Evolutionary conservation across 2,329 filamentous ascomycete genomes (phyloP).

Genomic region (Neonectria ditissima): DNA sequence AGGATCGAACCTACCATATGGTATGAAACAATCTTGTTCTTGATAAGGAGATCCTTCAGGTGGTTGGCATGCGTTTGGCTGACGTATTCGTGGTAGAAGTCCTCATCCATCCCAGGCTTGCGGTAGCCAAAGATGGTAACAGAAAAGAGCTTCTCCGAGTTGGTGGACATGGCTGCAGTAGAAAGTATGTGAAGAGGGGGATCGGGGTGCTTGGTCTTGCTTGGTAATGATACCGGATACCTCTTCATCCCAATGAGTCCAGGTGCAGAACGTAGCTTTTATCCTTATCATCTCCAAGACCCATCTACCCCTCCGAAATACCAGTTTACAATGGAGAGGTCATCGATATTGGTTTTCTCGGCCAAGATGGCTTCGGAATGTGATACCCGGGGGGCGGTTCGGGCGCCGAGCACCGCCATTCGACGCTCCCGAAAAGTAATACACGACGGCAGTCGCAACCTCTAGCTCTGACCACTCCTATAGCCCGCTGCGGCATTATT

Average conservation of each 20-base stretch:
- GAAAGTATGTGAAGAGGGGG: background rate
- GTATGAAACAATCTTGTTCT: conserved; percentile 41
- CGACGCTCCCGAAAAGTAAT: conserved; percentile 26
- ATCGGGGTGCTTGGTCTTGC: background rate
- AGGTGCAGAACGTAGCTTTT: conserved; percentile 21
- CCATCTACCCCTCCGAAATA: background rate
- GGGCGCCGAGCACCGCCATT: conserved; percentile 35
- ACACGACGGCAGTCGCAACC: conserved; percentile 11
- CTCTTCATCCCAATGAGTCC: background rate
- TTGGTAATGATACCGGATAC: background rate
- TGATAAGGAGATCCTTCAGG: conserved; percentile 36
- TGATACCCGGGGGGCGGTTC: conserved; percentile 34
- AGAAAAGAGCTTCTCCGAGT: conserved; percentile 29
- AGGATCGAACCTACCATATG: conserved; percentile 30
- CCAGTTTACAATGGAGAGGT: background rate
- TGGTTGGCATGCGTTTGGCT: conserved; percentile 37
- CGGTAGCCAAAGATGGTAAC: conserved; percentile 42
- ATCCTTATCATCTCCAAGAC: conserved; percentile 5
- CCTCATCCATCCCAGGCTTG: conserved; percentile 36
- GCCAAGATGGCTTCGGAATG: conserved; percentile 2
- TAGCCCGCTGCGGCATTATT: background rate
- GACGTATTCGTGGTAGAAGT: conserved; percentile 39
- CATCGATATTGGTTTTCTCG: conserved; percentile 7
- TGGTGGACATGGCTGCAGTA: conserved; percentile 15
- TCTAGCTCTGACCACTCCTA: conserved; percentile 11